phyloP scores from a whole-genome alignment of 768 basidiomycete species.

The Boletus bicolor region DNA sequence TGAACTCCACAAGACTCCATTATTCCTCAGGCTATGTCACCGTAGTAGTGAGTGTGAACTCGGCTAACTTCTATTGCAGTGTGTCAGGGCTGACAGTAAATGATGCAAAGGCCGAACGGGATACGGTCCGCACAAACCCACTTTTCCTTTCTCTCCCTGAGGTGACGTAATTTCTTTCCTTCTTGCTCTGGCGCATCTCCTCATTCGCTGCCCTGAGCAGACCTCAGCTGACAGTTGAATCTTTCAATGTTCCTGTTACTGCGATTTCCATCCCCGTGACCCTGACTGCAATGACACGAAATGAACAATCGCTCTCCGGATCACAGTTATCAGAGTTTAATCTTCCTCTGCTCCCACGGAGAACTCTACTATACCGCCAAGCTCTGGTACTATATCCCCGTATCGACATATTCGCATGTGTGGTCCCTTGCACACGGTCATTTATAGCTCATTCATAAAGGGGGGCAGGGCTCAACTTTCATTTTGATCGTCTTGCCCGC shows the following conservation, averaged over 20 bases:
- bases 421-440: conserved; percentile 24
- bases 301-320: conserved; percentile 6
- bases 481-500: conserved; percentile 13
- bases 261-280: background rate
- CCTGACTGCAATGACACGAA: conserved; percentile 11
- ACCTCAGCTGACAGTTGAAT: background rate
- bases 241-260: background rate
- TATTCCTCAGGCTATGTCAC: background rate
- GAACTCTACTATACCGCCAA: conserved; percentile 1
- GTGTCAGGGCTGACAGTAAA: background rate
- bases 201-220: background rate
- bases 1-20: background rate
- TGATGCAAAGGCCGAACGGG: background rate
- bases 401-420: conserved; percentile 3
- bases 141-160: background rate
- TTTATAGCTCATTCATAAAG: conserved; percentile 22
- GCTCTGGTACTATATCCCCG: conserved; percentile 10
- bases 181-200: background rate
- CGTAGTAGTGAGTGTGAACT: background rate
- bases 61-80: background rate
- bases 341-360: conserved; percentile 6
- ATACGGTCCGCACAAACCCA: background rate
- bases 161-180: no score
- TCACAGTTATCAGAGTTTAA: conserved; percentile 22
- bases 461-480: background rate